These are phyloP conservation scores for Barbatosphaeria neglecta DNA, from an alignment of 495 filamentous ascomycete species.

Conservation along the genomic window DNA sequence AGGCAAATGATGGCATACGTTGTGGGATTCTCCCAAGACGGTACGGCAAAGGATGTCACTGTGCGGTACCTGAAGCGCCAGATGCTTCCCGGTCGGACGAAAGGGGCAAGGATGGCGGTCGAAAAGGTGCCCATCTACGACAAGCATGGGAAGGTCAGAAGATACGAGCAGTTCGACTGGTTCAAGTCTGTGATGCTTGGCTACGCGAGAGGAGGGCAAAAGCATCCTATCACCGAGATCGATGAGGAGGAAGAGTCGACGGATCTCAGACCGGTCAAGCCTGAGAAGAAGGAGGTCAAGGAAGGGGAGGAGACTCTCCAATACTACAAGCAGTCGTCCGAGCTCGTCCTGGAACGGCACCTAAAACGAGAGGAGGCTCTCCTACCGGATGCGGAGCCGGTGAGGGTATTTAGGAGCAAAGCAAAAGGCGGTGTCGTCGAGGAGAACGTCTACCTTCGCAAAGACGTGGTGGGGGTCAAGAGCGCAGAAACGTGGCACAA, in stretches of 20 bases:
- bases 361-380: slow-evolving; percentile 89
- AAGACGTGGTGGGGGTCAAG: slow-evolving; percentile 73
- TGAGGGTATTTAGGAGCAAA: slow-evolving; percentile 59
- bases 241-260: slow-evolving; percentile 69
- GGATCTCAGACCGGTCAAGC: slow-evolving; percentile 60
- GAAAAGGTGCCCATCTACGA: slow-evolving; percentile 74
- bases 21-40: slow-evolving; percentile 74
- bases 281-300: slow-evolving; percentile 59
- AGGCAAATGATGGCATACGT: slow-evolving; percentile 90
- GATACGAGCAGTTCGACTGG: slow-evolving; percentile 71
- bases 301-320: slow-evolving; percentile 71
- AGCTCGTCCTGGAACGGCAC: slow-evolving; percentile 79
- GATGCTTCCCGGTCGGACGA: slow-evolving; percentile 80
- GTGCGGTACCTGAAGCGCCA: slow-evolving; percentile 80
- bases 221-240: slow-evolving; percentile 44
- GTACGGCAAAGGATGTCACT: slow-evolving; percentile 90
- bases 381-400: slow-evolving; percentile 51
- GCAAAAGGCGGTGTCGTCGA: slow-evolving; percentile 55
- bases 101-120: slow-evolving; percentile 63
- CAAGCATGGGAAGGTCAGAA: slow-evolving; percentile 55
- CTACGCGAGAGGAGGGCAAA: slow-evolving; percentile 50
- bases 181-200: slow-evolving; percentile 65
- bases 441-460: slow-evolving; percentile 70
- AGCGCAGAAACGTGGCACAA: slow-evolving; percentile 97
- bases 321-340: slow-evolving; percentile 72